phyloP scores from a whole-genome alignment of 2,329 filamentous ascomycete genomes.

The Macroventuria anomochaeta region DNA sequence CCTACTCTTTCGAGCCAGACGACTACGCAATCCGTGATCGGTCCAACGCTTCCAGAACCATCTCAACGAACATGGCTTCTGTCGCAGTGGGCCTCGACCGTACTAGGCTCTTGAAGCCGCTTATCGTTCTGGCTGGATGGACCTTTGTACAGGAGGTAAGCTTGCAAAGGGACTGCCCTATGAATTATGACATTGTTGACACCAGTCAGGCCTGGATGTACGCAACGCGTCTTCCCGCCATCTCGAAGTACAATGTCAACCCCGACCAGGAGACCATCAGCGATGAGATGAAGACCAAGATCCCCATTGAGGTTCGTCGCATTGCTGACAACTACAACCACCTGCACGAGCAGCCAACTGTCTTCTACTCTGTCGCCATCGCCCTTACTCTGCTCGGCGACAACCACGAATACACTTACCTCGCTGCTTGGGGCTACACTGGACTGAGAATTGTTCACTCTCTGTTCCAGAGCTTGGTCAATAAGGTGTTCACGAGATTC shows the following conservation, averaged over 20 bases:
- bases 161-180: background rate
- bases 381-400: conserved; percentile 14
- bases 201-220: conserved; percentile 13
- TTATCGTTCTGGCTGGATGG: conserved; percentile 16
- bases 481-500: conserved; percentile 12
- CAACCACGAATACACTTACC: conserved; percentile 16
- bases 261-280: conserved; percentile 3
- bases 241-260: conserved; percentile 15
- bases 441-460: conserved; percentile 14
- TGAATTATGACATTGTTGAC: background rate
- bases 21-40: no score
- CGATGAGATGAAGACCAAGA: conserved; percentile 15
- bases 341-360: conserved; percentile 14
- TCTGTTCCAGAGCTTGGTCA: conserved; percentile 18
- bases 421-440: conserved; percentile 18
- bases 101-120: conserved; percentile 18
- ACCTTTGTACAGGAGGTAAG: conserved; percentile 18
- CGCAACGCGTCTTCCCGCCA: conserved; percentile 15
- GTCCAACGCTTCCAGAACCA: background rate
- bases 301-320: conserved; percentile 16
- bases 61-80: conserved; percentile 8
- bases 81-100: conserved; percentile 19
- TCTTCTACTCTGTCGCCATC: conserved; percentile 14
- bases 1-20: conserved; percentile 2
- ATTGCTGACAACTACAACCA: conserved; percentile 19